Evolutionary conservation across 1,139 yeast genomes (phyloP), one percentile per base, ranked within the genome.

Genomic region (Kurtzmaniella quercitrusa): DNA sequence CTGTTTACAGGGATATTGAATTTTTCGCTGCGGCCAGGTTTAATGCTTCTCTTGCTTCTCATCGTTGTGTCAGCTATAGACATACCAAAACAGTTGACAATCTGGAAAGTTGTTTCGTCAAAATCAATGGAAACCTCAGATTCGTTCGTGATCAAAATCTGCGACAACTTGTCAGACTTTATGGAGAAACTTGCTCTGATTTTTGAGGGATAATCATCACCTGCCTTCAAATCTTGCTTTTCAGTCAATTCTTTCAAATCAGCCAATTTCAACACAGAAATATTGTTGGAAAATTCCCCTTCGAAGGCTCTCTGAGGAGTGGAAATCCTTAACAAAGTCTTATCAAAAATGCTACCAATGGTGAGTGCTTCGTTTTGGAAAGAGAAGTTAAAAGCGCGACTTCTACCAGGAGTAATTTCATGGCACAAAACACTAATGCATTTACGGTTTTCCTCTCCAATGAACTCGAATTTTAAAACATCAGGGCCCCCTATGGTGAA

Each of bases 1-100:
- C 58, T 58, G 40, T 56, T 57, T 41, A 69, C 55, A 11, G 59
- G 53, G 41, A 71, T 57, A 46, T 70, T 70, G 50, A 69, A 69
- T 43, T 65, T 69, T 9, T 63, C 57, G 3, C 55, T 50, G 45
- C 63, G 61, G 1, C 60, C 59, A n/a, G 73, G 63, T 15, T 57
- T 50, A 38, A 71, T 63, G 3, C 68, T 70, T 36, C 62, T 63
- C 19, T 56, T 59, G 46, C 63, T 66, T 46, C 62, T 63, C 21
- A 68, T 59, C 25, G 57, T 50, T 9, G 63, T 62, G 7, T 60
- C 55, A 15, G 63, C 58, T 17, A 68, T 58, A 2, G 58, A 50
- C 27, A 50, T 56, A 17, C 60, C 64, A 42, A 65, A 63, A 41
- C 66, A 62, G 43, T 68, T 65, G n/a, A 59, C 48, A 15, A 70